Evolutionary conservation across 495 filamentous ascomycete species (phyloP).

Genomic region (Paragyromitra xinjiangensis): DNA sequence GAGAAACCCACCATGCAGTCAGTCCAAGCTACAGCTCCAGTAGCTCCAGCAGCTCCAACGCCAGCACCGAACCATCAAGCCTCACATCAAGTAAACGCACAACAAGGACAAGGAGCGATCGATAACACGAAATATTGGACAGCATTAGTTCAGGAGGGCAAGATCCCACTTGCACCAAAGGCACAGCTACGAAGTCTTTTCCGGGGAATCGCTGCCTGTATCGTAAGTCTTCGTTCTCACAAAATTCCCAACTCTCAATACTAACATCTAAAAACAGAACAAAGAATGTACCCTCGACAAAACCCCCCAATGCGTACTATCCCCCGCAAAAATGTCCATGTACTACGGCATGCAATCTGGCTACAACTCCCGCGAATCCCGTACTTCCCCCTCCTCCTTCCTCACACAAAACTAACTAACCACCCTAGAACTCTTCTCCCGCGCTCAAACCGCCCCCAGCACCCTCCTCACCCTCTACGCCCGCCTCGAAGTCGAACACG

Average conservation of each 20-base stretch:
- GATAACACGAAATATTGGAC: conserved; percentile 37
- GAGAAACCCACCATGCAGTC: conserved; percentile 40
- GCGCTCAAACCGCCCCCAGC: conserved; percentile 31
- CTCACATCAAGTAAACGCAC: background rate
- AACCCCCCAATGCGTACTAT: conserved; percentile 37
- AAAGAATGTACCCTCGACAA: conserved; percentile 43
- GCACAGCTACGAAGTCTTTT: conserved; percentile 34
- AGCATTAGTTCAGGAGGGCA: conserved; percentile 23
- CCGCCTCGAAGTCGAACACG: conserved; percentile 33
- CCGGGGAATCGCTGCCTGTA: conserved; percentile 45
- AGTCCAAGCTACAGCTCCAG: background rate
- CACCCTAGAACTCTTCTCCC: conserved; percentile 40
- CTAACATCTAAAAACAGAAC: conserved; percentile 19
- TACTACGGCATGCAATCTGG: conserved; percentile 34
- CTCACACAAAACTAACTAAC: background rate
- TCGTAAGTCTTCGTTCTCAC: conserved; percentile 3
- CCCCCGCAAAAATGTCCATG: conserved; percentile 44
- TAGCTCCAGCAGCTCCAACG: background rate
- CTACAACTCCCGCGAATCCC: conserved; percentile 38
- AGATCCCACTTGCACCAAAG: conserved; percentile 35
- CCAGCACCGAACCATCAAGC: background rate
- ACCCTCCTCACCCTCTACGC: conserved; percentile 26
- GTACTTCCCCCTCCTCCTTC: background rate
- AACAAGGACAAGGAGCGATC: background rate
- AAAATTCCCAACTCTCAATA: background rate